A percentile compares a stretch with the other conserved stretches of the same genome.
Conservation (phyloP, 2,329 filamentous ascomycete genomes). For the Fusarium sp. region DNA sequence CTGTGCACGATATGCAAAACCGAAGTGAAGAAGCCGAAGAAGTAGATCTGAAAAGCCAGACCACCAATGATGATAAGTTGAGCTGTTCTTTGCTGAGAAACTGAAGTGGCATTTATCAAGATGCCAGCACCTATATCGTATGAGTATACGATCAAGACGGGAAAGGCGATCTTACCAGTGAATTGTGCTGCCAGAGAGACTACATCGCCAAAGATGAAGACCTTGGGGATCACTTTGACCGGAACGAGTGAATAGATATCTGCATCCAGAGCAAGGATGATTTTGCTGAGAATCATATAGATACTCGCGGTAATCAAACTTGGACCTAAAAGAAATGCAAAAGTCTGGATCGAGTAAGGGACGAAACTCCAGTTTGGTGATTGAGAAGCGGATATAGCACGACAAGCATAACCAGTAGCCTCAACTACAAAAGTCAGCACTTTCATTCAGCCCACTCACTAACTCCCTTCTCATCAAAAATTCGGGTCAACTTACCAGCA, state of each 20-base stretch:
- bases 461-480: too few relatives aligned
- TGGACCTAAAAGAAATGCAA: slow-evolving; percentile 48
- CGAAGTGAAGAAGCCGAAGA: slow-evolving; percentile 61
- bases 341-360: slow-evolving; percentile 49
- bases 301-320: slow-evolving; percentile 52
- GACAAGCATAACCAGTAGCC: slow-evolving; percentile 52
- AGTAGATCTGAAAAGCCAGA: slow-evolving; percentile 60
- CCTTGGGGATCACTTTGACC: slow-evolving; percentile 53
- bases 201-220: slow-evolving; percentile 59
- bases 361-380: slow-evolving; percentile 44
- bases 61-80: slow-evolving; percentile 60
- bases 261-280: slow-evolving; percentile 48
- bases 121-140: slow-evolving; percentile 25
- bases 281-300: slow-evolving; percentile 54
- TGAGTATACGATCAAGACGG: neutral
- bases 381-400: slow-evolving; percentile 52
- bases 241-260: slow-evolving; percentile 52
- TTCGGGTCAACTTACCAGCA: slow-evolving; percentile 46
- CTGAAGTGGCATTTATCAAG: slow-evolving; percentile 24
- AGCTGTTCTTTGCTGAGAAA: slow-evolving; percentile 42
- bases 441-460: neutral
- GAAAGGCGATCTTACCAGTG: neutral
- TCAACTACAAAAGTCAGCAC: slow-evolving; percentile 22
- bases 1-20: slow-evolving; percentile 54
- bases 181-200: slow-evolving; percentile 48